A percentile compares a stretch with the other conserved stretches of the same genome.
Conservation (phyloP, 176 grass and related monocot species). For the Oryza meyeriana region DNA sequence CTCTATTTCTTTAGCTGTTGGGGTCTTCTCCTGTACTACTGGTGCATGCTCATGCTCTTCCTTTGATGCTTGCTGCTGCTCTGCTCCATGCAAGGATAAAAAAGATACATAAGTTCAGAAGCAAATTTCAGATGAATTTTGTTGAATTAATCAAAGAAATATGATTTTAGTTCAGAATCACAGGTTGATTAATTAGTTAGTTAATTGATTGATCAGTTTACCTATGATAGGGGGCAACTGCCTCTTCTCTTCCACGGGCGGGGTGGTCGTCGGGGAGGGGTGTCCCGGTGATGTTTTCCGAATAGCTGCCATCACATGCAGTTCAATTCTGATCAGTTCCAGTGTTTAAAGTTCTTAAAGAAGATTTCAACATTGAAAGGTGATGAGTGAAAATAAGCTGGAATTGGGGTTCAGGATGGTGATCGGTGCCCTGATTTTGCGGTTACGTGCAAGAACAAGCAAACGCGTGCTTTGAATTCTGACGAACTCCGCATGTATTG, state of each 20-base stretch:
- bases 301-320: slow-evolving; percentile 34
- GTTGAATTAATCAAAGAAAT: not conserved
- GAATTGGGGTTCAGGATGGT: not conserved
- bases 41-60: slow-evolving; percentile 1
- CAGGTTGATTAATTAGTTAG: not conserved
- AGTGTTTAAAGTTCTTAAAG: not conserved
- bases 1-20: not conserved
- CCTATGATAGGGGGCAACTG: slow-evolving; percentile 34
- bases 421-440: not conserved
- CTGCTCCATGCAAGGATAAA: slow-evolving; percentile 25
- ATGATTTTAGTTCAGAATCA: not conserved
- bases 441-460: not conserved
- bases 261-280: slow-evolving; percentile 2
- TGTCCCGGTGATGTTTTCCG: slow-evolving; percentile 37
- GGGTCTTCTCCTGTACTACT: slow-evolving; percentile 16
- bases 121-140: not conserved
- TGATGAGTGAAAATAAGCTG: not conserved
- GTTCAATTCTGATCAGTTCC: slow-evolving; percentile 9
- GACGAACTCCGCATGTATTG: not conserved
- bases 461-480: not conserved
- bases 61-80: slow-evolving; percentile 26
- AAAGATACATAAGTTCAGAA: not conserved
- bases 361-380: not conserved
- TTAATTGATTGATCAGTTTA: slow-evolving; percentile 17
- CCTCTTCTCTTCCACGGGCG: slow-evolving; percentile 33